A percentile compares a stretch with the other conserved stretches of the same genome.
phyloP scores from a whole-genome alignment of 352 stramenopile genomes.

The Globisporangium camurandrum region DNA sequence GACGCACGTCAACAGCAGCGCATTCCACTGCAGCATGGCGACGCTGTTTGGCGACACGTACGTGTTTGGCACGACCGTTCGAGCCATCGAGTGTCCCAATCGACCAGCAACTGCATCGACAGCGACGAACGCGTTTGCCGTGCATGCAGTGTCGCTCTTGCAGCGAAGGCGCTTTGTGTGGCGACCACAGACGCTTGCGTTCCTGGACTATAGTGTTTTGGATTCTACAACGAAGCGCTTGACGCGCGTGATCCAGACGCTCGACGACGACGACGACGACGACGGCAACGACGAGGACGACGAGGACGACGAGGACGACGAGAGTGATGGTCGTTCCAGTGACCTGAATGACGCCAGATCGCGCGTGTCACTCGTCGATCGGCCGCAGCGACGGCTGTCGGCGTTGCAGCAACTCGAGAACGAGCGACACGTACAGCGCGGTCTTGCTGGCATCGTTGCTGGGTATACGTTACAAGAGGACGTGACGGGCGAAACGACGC shows the following conservation, averaged over 20 bases:
- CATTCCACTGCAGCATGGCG: slow-evolving; percentile 62
- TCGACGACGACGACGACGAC: slow-evolving; percentile 29
- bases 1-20: slow-evolving; percentile 9
- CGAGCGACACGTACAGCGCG: not conserved
- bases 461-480: slow-evolving; percentile 62
- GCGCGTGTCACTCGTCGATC: not conserved
- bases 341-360: too few species aligned
- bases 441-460: slow-evolving; percentile 32
- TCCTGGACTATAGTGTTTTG: slow-evolving; percentile 55
- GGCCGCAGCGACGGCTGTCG: not conserved
- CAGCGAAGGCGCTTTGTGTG: slow-evolving; percentile 36
- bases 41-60: slow-evolving; percentile 59
- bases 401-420: slow-evolving; percentile 5
- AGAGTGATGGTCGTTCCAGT: too few species aligned
- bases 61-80: slow-evolving; percentile 42
- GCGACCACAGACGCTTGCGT: slow-evolving; percentile 43
- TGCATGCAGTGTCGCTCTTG: slow-evolving; percentile 53
- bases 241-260: slow-evolving; percentile 53
- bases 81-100: slow-evolving; percentile 34
- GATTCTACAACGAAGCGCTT: slow-evolving; percentile 42
- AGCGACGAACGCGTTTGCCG: slow-evolving; percentile 13
- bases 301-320: not conserved
- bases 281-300: slow-evolving; percentile 15
- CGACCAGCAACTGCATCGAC: too few species aligned
- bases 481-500: slow-evolving; percentile 44